Percentiles rank a stretch among this genome's conserved stretches.
These are phyloP conservation scores for Scheffersomyces segobiensis DNA, from an alignment of 1,139 yeast genomes.

Conservation along the genomic window DNA sequence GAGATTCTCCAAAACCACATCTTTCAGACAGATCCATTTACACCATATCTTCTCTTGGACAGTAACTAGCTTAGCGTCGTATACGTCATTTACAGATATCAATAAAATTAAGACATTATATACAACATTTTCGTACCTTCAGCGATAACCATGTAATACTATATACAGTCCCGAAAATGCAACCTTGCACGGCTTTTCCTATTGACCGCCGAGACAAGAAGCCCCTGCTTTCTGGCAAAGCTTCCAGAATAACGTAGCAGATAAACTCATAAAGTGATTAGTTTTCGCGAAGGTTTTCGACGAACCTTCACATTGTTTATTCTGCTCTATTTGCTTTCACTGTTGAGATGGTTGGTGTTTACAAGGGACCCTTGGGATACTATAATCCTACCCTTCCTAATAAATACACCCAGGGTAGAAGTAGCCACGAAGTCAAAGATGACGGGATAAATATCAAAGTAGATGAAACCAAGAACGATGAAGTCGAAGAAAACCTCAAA, in stretches of 20 bases:
- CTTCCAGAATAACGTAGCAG: not conserved
- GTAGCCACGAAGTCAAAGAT: not conserved
- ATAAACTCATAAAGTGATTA: not conserved
- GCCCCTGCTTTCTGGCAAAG: not conserved
- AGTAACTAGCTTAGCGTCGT: not conserved
- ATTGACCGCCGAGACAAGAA: not conserved
- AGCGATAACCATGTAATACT: not conserved
- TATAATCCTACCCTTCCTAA: not conserved
- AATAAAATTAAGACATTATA: too few species aligned
- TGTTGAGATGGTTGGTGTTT: not conserved
- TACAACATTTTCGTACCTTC: not conserved
- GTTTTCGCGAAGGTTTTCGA: not conserved
- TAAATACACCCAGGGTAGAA: not conserved
- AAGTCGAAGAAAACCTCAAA: slow-evolving; percentile 1
- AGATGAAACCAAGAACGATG: not conserved
- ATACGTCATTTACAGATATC: too few species aligned
- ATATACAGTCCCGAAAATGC: not conserved
- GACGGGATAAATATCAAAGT: not conserved
- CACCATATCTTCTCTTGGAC: not conserved
- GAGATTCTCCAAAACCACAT: not conserved
- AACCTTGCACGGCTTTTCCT: not conserved
- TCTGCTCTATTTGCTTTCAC: not conserved
- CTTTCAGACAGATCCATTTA: not conserved
- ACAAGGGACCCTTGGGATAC: not conserved
- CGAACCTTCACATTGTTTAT: not conserved